Percentiles rank a stretch among this genome's conserved stretches.
These are phyloP conservation scores for Lodderomyces oxycetoniae DNA, from an alignment of 1,139 yeast genomes.

Conservation along the genomic window DNA sequence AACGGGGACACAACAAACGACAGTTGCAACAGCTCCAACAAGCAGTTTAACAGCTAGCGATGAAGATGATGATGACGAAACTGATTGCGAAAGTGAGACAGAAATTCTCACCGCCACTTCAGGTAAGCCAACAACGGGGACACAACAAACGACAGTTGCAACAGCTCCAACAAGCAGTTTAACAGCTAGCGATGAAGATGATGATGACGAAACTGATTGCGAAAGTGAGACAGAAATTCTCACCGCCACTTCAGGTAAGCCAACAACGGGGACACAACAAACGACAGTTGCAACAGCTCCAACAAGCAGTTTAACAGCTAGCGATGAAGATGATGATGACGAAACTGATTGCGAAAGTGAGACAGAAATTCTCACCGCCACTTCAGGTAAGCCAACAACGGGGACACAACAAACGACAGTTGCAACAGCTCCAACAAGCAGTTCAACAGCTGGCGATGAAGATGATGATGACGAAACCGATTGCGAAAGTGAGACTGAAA, in stretches of 20 bases:
- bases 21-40: slow-evolving; percentile 3
- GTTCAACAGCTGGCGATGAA: slow-evolving; percentile 11
- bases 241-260: slow-evolving; percentile 4
- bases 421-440: not conserved
- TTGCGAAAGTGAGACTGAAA: slow-evolving; percentile 11
- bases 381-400: slow-evolving; percentile 4
- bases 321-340: slow-evolving; percentile 12
- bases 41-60: slow-evolving; percentile 9
- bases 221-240: slow-evolving; percentile 3
- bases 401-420: not conserved
- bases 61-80: slow-evolving; percentile 14
- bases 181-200: slow-evolving; percentile 13
- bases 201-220: slow-evolving; percentile 15
- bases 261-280: slow-evolving; percentile 9
- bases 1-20: slow-evolving; percentile 3
- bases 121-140: slow-evolving; percentile 9
- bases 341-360: slow-evolving; percentile 10
- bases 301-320: slow-evolving; percentile 6
- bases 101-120: no score
- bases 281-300: not conserved
- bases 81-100: slow-evolving; percentile 14
- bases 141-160: not conserved
- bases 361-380: slow-evolving; percentile 2
- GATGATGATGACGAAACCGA: slow-evolving; percentile 15
- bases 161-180: no score